Conservation (phyloP, 192 early-diverging fungal species). For the Coemansia sp. region DNA sequence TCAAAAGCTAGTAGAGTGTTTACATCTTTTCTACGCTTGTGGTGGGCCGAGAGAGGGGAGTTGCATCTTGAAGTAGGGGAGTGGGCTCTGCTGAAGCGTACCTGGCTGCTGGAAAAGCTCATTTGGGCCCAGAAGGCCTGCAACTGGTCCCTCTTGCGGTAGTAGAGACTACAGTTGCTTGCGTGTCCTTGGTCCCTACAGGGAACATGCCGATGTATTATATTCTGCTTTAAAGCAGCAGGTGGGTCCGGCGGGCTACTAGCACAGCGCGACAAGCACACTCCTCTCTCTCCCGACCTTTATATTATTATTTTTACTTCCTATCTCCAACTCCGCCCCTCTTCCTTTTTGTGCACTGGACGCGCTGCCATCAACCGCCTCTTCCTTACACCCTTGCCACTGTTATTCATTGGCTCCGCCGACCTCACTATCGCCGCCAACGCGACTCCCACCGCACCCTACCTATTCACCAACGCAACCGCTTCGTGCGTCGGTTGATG, state of each 20-base stretch:
- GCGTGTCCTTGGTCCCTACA: no score
- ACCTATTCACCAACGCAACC: no score
- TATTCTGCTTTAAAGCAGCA: neutral
- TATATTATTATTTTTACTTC: neutral
- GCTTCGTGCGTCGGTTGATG: no score
- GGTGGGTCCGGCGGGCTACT: no score
- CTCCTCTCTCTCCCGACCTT: neutral
- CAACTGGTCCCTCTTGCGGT: no score
- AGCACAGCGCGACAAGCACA: neutral
- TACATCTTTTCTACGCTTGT: no score
- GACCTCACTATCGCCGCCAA: neutral
- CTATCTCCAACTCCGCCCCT: neutral
- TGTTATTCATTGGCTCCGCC: neutral
- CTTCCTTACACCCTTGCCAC: neutral
- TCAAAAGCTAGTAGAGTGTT: no score
- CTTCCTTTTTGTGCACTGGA: neutral
- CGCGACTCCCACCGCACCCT: neutral
- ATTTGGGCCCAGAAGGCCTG: no score
- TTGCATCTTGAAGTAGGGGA: neutral
- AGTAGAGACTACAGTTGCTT: no score
- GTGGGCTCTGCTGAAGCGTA: neutral
- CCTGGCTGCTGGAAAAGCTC: conserved; percentile 1
- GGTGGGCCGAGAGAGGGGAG: no score
- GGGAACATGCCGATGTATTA: no score
- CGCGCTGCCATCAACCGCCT: conserved; percentile 5